These are phyloP conservation scores for Annulohypoxylon bovei DNA, from an alignment of 495 filamentous ascomycete species.

Conservation along the genomic window DNA sequence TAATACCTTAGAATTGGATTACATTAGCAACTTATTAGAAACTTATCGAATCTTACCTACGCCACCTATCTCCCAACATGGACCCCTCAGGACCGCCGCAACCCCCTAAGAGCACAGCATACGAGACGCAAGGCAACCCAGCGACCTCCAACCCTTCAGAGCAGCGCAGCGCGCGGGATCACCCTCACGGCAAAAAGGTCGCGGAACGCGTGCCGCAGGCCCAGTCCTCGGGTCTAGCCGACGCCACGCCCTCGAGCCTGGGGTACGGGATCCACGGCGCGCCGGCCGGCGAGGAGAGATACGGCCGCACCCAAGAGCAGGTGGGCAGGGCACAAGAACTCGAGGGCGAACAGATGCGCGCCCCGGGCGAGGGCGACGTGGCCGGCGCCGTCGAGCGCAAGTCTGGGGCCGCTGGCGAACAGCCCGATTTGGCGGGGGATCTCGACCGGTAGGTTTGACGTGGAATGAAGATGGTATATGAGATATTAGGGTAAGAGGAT, in stretches of 20 bases:
- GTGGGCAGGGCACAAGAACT: slow-evolving; percentile 55
- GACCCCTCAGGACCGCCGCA: slow-evolving; percentile 55
- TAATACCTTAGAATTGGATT: too few species aligned
- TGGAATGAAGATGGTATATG: background rate
- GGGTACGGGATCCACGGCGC: slow-evolving; percentile 51
- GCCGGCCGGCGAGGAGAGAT: slow-evolving; percentile 35
- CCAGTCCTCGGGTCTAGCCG: slow-evolving; percentile 24
- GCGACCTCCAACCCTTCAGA: slow-evolving; percentile 60
- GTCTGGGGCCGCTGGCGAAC: slow-evolving; percentile 44
- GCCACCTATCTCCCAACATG: slow-evolving; percentile 27
- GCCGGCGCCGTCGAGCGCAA: slow-evolving; percentile 58
- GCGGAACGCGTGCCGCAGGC: slow-evolving; percentile 41
- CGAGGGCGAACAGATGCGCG: slow-evolving; percentile 62
- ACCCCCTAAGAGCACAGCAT: slow-evolving; percentile 62
- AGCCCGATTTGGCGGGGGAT: slow-evolving; percentile 50
- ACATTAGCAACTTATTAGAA: background rate
- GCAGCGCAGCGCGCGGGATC: slow-evolving; percentile 48
- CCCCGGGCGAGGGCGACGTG: slow-evolving; percentile 64
- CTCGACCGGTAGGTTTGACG: slow-evolving; percentile 51
- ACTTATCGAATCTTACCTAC: background rate
- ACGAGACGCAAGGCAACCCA: slow-evolving; percentile 61
- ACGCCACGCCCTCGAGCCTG: slow-evolving; percentile 49
- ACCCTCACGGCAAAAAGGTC: slow-evolving; percentile 40
- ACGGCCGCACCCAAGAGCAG: slow-evolving; percentile 43
- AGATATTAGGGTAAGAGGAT: background rate